Percentiles rank a stretch among this genome's conserved stretches.
Conservation (phyloP, 148 eudicot species). For the Fallopia convolvulus region DNA sequence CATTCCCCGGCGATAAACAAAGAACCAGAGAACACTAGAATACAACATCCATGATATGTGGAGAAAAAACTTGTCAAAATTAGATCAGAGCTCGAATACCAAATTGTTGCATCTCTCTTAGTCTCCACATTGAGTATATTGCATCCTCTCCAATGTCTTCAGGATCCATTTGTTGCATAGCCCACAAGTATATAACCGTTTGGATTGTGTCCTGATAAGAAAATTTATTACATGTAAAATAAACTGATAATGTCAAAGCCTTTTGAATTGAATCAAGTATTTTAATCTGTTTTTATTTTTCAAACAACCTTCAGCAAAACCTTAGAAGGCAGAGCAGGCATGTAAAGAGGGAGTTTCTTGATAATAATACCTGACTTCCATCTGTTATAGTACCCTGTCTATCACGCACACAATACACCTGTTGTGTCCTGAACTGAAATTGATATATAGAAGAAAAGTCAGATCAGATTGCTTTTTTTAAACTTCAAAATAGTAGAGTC, state of each 20-base stretch:
- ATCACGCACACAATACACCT: slow-evolving; percentile 81
- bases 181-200: slow-evolving; percentile 76
- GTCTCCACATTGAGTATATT: slow-evolving; percentile 71
- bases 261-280: background rate
- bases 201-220: slow-evolving; percentile 75
- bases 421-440: slow-evolving; percentile 86
- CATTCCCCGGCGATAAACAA: slow-evolving; percentile 15
- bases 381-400: slow-evolving; percentile 59
- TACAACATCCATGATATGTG: slow-evolving; percentile 8
- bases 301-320: background rate
- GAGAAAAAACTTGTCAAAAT: slow-evolving; percentile 8
- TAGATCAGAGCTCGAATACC: slow-evolving; percentile 73
- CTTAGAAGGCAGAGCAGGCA: background rate
- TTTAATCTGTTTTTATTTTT: too few species aligned
- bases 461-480: background rate
- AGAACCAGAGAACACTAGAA: slow-evolving; percentile 22
- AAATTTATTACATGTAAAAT: background rate
- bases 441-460: slow-evolving; percentile 8
- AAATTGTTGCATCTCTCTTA: slow-evolving; percentile 81
- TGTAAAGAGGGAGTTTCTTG: background rate
- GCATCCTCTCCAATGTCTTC: slow-evolving; percentile 63
- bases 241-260: background rate
- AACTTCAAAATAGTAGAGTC: background rate
- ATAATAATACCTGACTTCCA: slow-evolving; percentile 62
- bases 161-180: slow-evolving; percentile 65